Evolutionary conservation across 1,284 basidiomycete genomes (phyloP), one percentile per base, ranked within the genome.

Genomic region (Boletus sp.): DNA sequence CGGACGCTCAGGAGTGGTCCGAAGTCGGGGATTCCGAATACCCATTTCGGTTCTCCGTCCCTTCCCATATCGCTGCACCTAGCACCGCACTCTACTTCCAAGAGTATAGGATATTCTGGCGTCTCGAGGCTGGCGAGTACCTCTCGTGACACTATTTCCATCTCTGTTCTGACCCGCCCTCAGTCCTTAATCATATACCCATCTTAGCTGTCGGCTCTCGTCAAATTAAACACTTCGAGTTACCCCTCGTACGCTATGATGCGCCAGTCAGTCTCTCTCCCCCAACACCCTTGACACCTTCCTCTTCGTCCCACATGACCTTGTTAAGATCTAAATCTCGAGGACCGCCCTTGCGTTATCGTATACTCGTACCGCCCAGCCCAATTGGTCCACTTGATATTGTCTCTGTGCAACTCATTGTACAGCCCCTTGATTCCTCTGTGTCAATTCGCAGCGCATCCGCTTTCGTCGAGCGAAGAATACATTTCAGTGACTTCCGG

Each of bases 71-170:
- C 37, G 74, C 79, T n/a, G 89, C 88, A 22, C 84, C 84, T 67
- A 89, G 86, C 69, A 85, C 84, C 49, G 81, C 84, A 27, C 66
- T 74, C 27, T 80, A 85, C 58, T 91, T 86, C 65, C 87, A 88
- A 64, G 88, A 88, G 67, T 92, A 91, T 71, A 80, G 86, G 46
- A 84, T 88, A 67, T 84, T 84, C 68, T 94, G 91, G 91, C 80
- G 88, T 54, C 77, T 94, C 58, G 91, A 94, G 76, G 91, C 89
- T 61, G 81, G 91, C 87, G 63, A 66, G 87, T 79, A 20, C 52
- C 59, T 56, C 24, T 31, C 56, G 42, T 64, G 58, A 45, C 49
- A 57, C 46, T 57, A 51, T 45, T 54, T 22, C 29, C 52, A 42
- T 43, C 24, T 52, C 57, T 55, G 8, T 59, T 60, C 63, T 63